Percentiles rank a stretch among this genome's conserved stretches.
These are phyloP conservation scores for Elongisporangium undulatum DNA, from an alignment of 352 stramenopile genomes.

Conservation along the genomic window DNA sequence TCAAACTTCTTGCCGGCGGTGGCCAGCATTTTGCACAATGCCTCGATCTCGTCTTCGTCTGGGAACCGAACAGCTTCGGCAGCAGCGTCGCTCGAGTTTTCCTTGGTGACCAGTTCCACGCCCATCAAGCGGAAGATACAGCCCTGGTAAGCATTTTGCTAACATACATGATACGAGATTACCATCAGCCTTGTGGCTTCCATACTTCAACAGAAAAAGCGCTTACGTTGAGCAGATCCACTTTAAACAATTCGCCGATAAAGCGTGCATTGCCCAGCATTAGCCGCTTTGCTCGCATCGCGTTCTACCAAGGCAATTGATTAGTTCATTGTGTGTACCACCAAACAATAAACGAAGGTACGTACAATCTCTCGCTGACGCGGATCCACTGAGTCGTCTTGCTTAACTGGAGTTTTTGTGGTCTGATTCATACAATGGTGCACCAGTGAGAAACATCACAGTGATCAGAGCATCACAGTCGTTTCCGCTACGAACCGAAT, in stretches of 20 bases:
- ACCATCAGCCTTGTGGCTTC: neutral
- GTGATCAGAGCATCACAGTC: neutral
- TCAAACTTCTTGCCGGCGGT: constrained; percentile 88
- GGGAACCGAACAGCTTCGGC: constrained; percentile 71
- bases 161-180: neutral
- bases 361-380: constrained; percentile 56
- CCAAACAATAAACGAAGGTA: constrained; percentile 1
- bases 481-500: constrained; percentile 29
- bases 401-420: constrained; percentile 28
- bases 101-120: constrained; percentile 52
- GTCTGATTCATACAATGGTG: constrained; percentile 20
- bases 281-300: constrained; percentile 56
- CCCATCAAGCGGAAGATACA: constrained; percentile 83
- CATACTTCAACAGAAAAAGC: neutral
- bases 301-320: constrained; percentile 31
- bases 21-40: constrained; percentile 81
- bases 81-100: constrained; percentile 35
- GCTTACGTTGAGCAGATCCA: constrained; percentile 74
- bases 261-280: constrained; percentile 90
- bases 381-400: constrained; percentile 34
- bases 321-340: neutral
- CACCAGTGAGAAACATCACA: neutral
- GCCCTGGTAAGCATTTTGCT: constrained; percentile 68
- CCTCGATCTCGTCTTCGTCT: constrained; percentile 82
- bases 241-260: constrained; percentile 85